A percentile compares a stretch with the other conserved stretches of the same genome.
Evolutionary conservation across 768 basidiomycete species (phyloP).

Genomic region (Leccinum broughii): DNA sequence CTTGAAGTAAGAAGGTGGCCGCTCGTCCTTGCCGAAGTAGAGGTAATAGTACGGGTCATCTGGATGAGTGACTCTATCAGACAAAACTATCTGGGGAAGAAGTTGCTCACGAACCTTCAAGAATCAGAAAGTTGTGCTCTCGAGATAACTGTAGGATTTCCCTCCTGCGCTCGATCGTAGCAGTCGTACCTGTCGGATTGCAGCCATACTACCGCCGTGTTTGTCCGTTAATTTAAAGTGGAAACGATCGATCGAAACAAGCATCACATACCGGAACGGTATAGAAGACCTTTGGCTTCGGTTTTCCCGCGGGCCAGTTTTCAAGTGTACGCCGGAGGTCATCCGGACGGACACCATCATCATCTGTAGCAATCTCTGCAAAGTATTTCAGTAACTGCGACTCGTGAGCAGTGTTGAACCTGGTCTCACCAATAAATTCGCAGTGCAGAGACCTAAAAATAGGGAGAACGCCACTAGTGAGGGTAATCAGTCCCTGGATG

Average conservation of each 20-base stretch:
- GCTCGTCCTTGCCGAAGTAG: constrained; percentile 65
- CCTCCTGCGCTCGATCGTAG: constrained; percentile 64
- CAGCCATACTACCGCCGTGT: constrained; percentile 63
- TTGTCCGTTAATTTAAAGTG: neutral
- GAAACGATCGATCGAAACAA: constrained; percentile 8
- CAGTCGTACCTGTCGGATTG: constrained; percentile 85
- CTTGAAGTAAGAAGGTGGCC: constrained; percentile 78
- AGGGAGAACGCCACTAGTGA: constrained; percentile 61
- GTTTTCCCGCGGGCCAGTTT: constrained; percentile 71
- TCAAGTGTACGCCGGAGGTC: constrained; percentile 65
- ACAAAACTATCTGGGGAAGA: neutral
- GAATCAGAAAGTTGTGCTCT: constrained; percentile 75
- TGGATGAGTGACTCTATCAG: constrained; percentile 26
- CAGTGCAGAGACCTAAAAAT: constrained; percentile 57
- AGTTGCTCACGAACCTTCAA: constrained; percentile 61
- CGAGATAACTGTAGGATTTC: constrained; percentile 71
- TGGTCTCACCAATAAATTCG: constrained; percentile 54
- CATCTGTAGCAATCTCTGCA: constrained; percentile 77
- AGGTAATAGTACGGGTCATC: constrained; percentile 82
- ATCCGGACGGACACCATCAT: constrained; percentile 60
- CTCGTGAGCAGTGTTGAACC: neutral
- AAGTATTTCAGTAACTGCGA: constrained; percentile 7
- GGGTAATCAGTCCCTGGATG: constrained; percentile 10
- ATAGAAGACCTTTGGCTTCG: constrained; percentile 77
- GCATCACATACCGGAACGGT: constrained; percentile 62